These are phyloP conservation scores for Hevea brasiliensis DNA, from an alignment of 345 rosid genomes.

Conservation along the genomic window DNA sequence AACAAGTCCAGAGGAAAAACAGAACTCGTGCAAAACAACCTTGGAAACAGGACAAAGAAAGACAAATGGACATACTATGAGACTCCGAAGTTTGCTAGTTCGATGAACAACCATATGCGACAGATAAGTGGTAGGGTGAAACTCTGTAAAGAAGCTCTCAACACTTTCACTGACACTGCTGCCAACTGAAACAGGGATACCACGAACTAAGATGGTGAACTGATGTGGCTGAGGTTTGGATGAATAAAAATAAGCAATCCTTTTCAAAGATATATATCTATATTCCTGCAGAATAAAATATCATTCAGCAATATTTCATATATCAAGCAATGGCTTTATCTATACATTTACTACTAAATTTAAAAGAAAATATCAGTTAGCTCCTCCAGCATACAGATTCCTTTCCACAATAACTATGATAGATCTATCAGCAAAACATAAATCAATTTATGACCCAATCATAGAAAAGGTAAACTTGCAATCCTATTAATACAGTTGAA, in stretches of 20 bases:
- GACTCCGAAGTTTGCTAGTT: constrained; percentile 64
- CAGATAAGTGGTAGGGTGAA: constrained; percentile 68
- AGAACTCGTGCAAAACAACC: constrained; percentile 1
- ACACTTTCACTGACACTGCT: constrained; percentile 74
- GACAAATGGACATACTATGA: constrained; percentile 54
- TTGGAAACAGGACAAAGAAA: background rate
- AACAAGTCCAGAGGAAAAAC: background rate
- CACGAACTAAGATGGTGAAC: constrained; percentile 80
- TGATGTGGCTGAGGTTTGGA: constrained; percentile 92
- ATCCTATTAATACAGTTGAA: no score
- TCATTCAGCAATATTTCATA: constrained; percentile 6
- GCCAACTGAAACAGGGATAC: constrained; percentile 69
- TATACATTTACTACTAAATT: background rate
- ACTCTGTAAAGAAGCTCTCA: constrained; percentile 72
- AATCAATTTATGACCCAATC: background rate
- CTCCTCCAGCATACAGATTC: background rate
- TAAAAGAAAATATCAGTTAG: background rate
- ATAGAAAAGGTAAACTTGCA: no score
- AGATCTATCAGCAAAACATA: constrained; percentile 1
- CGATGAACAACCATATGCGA: constrained; percentile 76
- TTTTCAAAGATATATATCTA: constrained; percentile 60
- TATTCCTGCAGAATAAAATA: constrained; percentile 65
- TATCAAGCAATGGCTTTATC: constrained; percentile 15
- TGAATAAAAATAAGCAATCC: constrained; percentile 72
- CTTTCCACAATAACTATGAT: background rate